Evolutionary conservation across 2,329 filamentous ascomycete genomes (phyloP).

Genomic region (Fusarium duplospermum): DNA sequence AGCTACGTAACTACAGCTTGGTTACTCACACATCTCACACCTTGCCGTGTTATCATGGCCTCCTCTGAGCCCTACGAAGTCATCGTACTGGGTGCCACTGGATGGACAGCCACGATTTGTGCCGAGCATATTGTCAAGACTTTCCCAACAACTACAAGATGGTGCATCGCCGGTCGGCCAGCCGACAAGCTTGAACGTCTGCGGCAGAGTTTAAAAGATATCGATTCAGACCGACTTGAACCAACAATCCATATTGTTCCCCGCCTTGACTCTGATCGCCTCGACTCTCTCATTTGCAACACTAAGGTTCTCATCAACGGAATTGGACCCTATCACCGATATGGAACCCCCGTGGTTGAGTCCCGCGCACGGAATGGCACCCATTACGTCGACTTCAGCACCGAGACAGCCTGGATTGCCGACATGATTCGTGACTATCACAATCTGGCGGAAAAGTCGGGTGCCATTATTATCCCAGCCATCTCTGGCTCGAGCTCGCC

Average conservation of each 20-base stretch:
- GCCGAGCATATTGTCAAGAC: background rate
- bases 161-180: conserved; percentile 7
- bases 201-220: background rate
- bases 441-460: background rate
- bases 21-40: background rate
- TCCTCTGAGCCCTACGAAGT: background rate
- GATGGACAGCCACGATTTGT: background rate
- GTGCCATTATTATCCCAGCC: background rate
- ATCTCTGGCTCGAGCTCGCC: background rate
- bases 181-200: background rate
- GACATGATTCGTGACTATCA: background rate
- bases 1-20: background rate
- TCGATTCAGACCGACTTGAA: background rate
- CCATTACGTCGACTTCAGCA: conserved; percentile 10
- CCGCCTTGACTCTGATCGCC: background rate
- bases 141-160: background rate
- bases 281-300: background rate
- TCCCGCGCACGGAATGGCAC: conserved; percentile 1
- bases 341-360: background rate
- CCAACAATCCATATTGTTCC: background rate
- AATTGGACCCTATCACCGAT: conserved; percentile 3
- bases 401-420: conserved; percentile 5
- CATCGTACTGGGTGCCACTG: background rate
- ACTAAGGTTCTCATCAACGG: conserved; percentile 2
- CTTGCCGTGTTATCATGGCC: background rate